Conservation (phyloP, 306 rosid species). For the Comarum palustre region DNA sequence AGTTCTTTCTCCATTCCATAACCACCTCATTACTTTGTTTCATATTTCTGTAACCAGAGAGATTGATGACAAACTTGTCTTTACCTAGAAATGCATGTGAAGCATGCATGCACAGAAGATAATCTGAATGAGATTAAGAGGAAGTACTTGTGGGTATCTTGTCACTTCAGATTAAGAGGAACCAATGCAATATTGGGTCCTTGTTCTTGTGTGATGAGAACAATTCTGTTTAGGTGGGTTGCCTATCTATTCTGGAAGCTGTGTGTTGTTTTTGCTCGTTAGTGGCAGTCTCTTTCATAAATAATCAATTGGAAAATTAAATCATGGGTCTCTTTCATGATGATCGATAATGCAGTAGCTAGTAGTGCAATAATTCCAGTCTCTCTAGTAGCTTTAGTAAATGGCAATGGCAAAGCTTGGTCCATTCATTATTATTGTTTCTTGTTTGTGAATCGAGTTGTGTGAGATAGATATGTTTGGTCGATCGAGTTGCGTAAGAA, state of each 20-base stretch:
- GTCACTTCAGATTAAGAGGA: neutral
- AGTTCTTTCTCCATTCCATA: neutral
- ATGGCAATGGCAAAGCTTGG: neutral
- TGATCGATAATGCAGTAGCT: slow-evolving; percentile 5
- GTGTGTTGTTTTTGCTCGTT: slow-evolving; percentile 13
- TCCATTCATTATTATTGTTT: neutral
- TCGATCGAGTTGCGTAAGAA: neutral
- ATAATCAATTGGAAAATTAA: neutral
- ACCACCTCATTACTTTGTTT: no score
- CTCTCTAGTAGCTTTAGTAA: neutral
- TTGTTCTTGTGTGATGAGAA: slow-evolving; percentile 4
- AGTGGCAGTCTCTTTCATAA: slow-evolving; percentile 36
- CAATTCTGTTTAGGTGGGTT: slow-evolving; percentile 30
- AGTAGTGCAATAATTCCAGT: neutral
- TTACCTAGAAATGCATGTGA: neutral
- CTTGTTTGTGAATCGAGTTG: neutral
- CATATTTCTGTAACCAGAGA: neutral
- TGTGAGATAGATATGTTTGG: neutral
- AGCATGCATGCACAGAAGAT: neutral
- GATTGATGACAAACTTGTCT: neutral
- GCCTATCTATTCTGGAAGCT: slow-evolving; percentile 17
- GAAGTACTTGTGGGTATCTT: neutral
- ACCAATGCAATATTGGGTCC: neutral
- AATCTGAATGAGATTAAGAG: neutral
- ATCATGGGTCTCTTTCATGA: slow-evolving; percentile 6